Evolutionary conservation across 805 yeast species (phyloP).

Genomic region (Wickerhamomyces subpelliculosus): DNA sequence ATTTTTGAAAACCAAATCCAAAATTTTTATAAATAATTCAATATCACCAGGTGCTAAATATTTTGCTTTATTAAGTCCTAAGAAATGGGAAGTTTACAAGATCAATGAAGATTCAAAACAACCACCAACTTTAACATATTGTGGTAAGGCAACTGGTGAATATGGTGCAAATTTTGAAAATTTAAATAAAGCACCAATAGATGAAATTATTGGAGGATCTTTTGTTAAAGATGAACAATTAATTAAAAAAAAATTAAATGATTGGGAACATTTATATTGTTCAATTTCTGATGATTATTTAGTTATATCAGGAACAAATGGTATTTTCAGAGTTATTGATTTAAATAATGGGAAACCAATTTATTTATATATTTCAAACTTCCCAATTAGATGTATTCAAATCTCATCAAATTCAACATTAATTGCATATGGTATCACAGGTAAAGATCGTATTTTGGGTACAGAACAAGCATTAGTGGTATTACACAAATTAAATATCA

Average conservation of each 20-base stretch:
- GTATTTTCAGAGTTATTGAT: constrained; percentile 62
- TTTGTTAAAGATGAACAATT: constrained; percentile 9
- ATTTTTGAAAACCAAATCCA: constrained; percentile 39
- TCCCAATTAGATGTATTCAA: constrained; percentile 75
- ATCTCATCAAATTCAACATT: constrained; percentile 57
- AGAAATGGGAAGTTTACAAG: constrained; percentile 69
- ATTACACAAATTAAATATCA: constrained; percentile 37
- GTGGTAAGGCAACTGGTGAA: constrained; percentile 67
- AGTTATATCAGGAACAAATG: constrained; percentile 65
- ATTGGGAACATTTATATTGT: constrained; percentile 59
- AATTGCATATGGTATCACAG: constrained; percentile 78
- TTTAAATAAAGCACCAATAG: constrained; percentile 21
- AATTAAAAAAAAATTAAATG: constrained; percentile 25
- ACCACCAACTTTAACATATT: constrained; percentile 52
- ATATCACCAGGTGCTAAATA: constrained; percentile 57
- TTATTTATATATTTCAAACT: constrained; percentile 60
- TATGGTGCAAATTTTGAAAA: constrained; percentile 46
- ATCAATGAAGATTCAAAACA: constrained; percentile 38
- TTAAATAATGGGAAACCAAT: constrained; percentile 54
- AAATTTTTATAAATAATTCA: constrained; percentile 48
- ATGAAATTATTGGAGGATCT: constrained; percentile 12
- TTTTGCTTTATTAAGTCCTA: constrained; percentile 59
- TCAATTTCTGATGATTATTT: constrained; percentile 49
- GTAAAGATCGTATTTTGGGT: constrained; percentile 61
- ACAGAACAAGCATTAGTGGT: constrained; percentile 73